Percentiles rank a stretch among this genome's conserved stretches.
phyloP scores from a whole-genome alignment of 2,329 filamentous ascomycete genomes.

The Paecilomyces niveus region DNA sequence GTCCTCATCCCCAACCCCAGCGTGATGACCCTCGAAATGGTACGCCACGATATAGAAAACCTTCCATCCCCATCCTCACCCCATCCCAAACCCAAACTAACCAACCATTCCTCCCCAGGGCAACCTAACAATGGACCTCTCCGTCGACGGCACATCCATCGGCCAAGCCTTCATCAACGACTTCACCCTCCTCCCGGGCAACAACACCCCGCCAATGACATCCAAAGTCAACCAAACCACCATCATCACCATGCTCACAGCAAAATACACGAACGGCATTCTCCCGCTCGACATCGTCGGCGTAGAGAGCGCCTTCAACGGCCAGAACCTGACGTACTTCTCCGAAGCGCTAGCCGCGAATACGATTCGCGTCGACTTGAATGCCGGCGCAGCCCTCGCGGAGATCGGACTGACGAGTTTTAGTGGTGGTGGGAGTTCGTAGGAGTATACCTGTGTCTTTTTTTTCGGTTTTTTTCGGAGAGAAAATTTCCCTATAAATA shows the following conservation, averaged over 20 bases:
- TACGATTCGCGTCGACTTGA: slow-evolving; percentile 38
- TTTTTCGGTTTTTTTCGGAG: no score
- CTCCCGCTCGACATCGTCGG: slow-evolving; percentile 47
- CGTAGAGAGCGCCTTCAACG: slow-evolving; percentile 42
- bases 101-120: slow-evolving; percentile 28
- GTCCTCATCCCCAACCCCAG: slow-evolving; percentile 55
- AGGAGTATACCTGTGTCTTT: no score
- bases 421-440: background rate
- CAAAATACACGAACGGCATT: slow-evolving; percentile 39
- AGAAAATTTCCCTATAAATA: no score
- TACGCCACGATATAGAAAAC: slow-evolving; percentile 9
- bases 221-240: slow-evolving; percentile 40
- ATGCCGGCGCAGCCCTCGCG: slow-evolving; percentile 30
- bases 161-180: slow-evolving; percentile 45
- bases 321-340: slow-evolving; percentile 48
- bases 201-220: slow-evolving; percentile 46
- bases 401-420: slow-evolving; percentile 11
- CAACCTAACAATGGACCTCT: slow-evolving; percentile 50
- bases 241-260: slow-evolving; percentile 20
- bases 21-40: slow-evolving; percentile 48
- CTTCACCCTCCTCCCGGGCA: slow-evolving; percentile 47
- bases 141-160: slow-evolving; percentile 40
- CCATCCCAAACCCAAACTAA: background rate
- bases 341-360: slow-evolving; percentile 44
- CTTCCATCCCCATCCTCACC: background rate